Base-by-base conservation (phyloP, 495 filamentous ascomycete species). In the Penicillium maclennaniae region DNA sequence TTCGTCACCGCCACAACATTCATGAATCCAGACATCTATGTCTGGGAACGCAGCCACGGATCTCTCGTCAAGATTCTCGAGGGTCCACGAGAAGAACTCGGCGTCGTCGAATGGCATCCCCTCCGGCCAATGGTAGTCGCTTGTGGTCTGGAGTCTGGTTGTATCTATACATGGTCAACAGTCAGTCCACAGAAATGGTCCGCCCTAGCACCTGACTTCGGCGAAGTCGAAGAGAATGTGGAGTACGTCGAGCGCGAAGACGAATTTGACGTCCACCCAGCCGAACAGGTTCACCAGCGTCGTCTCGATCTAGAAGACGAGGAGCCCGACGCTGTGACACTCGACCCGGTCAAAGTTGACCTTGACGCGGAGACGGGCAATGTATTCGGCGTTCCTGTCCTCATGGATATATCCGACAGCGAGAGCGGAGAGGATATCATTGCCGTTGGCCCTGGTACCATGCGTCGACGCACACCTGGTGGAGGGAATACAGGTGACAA, bases 1-100 rank as follows among this genome's bases (percentile, higher is more conserved):
- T 76, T 75, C 39, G 87, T 97, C 38, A 87, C 88, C 8, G 95
- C 95, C 16, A 91, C 88, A 21, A 96, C 93, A 1, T 95, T 87
- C 68, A 96, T 96, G 77, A 97, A 97, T 65, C 89, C 96, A 49
- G 92, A 97, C 65, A 87, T 99, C 54, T 97, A 97, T 69, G 89
- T 99, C 42, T 99, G 93, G 93, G 93, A 99, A 72, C 83, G 93
- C 44, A 86, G 84, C 45, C 86, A 91, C 63, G 93, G 92, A n/a
- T 92, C 88, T 56, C 73, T 99, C 17, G 91, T 95, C 43, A 92
- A 95, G 69, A 97, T 99, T 73, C 76, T 97, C 16, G 93, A 99
- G 66, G 91, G 91, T 0, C 89, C 92, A 8, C 91, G 91, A 53
- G 93, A 99, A 69, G 93, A 99, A 66, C 82, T 96, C 28, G 91